phyloP scores from a whole-genome alignment of 225 moss, liverwort and hornwort genomes.

The Straminergon stramineum region DNA sequence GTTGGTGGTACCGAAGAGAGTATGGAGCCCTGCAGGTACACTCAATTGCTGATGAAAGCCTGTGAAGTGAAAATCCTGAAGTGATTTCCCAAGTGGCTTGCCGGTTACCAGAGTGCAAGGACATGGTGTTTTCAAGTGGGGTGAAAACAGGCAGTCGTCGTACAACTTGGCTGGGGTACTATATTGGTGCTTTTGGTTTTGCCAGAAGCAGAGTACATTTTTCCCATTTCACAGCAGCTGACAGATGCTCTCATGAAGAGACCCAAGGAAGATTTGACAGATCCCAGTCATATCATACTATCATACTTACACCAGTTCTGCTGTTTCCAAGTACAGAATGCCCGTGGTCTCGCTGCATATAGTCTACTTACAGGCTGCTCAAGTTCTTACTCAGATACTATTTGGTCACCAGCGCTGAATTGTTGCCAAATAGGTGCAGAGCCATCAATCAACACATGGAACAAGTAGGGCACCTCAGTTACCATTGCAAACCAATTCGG shows the following conservation, averaged over 20 bases:
- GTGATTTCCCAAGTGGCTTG: not conserved
- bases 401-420: not conserved
- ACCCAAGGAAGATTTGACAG: constrained; percentile 37
- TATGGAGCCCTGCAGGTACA: not conserved
- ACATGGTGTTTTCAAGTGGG: not conserved
- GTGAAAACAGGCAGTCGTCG: not conserved
- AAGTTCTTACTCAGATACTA: constrained; percentile 1
- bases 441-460: not conserved
- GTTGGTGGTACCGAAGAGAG: not conserved
- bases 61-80: not conserved
- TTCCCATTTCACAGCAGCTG: constrained; percentile 16
- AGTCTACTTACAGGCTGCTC: not conserved
- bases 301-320: constrained; percentile 1
- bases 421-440: not conserved
- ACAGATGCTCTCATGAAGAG: constrained; percentile 38
- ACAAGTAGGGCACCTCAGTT: not conserved
- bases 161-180: not conserved
- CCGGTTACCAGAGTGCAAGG: not conserved
- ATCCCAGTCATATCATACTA: constrained; percentile 17
- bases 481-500: not conserved
- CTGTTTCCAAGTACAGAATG: not conserved
- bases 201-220: not conserved
- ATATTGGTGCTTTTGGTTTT: not conserved
- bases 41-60: not conserved
- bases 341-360: not conserved